Conservation (phyloP, 2,329 filamentous ascomycete genomes). For the Penicillium sp. region DNA sequence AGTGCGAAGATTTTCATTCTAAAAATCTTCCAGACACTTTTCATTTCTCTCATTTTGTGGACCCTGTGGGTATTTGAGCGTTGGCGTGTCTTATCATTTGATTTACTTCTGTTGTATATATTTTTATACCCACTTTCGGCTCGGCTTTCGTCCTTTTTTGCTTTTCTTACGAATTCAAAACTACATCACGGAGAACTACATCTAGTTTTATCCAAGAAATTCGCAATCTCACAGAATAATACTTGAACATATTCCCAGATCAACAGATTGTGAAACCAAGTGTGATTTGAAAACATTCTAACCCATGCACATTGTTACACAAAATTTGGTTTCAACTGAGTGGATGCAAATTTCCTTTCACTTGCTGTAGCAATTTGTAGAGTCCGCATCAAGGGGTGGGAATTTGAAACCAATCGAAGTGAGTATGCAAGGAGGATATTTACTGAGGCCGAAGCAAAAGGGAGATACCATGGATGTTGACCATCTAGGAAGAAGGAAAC, state of each 20-base stretch:
- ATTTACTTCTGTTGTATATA: not conserved
- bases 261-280: not conserved
- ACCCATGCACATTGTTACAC: not conserved
- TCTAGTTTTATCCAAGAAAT: not conserved
- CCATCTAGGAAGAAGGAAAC: not conserved
- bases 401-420: slow-evolving; percentile 3
- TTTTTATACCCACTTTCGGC: slow-evolving; percentile 4
- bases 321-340: not conserved
- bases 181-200: not conserved
- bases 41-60: not conserved
- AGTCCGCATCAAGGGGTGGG: not conserved
- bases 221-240: not conserved
- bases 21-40: not conserved
- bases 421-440: slow-evolving; percentile 7
- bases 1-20: not conserved
- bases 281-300: not conserved
- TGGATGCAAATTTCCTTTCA: not conserved
- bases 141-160: not conserved
- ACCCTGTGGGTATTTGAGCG: not conserved
- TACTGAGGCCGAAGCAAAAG: not conserved
- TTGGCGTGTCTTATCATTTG: not conserved
- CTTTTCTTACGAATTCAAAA: not conserved
- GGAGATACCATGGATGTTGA: not conserved
- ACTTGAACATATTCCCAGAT: not conserved
- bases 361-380: not conserved